These are phyloP conservation scores for Avicennia marina DNA, from an alignment of 257 asterid species.

Conservation along the genomic window DNA sequence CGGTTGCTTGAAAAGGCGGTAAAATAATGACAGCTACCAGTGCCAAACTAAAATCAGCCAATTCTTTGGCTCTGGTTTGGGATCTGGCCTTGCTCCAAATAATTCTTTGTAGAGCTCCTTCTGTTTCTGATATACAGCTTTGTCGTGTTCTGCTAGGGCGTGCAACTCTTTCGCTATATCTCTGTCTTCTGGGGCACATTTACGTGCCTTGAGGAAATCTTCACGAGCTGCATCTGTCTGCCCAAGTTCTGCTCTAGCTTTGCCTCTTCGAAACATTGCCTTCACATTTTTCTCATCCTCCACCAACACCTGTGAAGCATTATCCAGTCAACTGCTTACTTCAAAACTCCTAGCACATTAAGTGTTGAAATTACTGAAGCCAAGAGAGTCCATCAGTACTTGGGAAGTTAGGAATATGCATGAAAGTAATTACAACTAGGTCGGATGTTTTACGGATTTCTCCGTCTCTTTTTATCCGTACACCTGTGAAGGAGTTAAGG, in stretches of 20 bases:
- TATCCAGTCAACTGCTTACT: too few species aligned
- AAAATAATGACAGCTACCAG: conserved; percentile 63
- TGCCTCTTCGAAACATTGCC: conserved; percentile 87
- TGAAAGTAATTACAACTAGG: too few species aligned
- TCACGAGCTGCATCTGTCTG: conserved; percentile 94
- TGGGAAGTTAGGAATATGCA: too few species aligned
- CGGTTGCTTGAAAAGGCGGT: conserved; percentile 46
- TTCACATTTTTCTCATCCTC: conserved; percentile 88
- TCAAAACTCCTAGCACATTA: conserved; percentile 9
- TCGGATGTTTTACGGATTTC: too few species aligned
- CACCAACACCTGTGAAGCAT: conserved; percentile 51
- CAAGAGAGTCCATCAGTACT: too few species aligned
- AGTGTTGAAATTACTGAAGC: too few species aligned
- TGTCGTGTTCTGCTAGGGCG: conserved; percentile 75
- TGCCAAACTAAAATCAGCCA: conserved; percentile 59
- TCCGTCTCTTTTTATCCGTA: too few species aligned
- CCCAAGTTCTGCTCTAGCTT: conserved; percentile 93
- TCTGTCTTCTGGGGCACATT: conserved; percentile 78
- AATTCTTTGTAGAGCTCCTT: conserved; percentile 92
- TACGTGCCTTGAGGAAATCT: conserved; percentile 80
- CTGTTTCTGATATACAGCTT: conserved; percentile 82
- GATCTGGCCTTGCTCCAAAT: conserved; percentile 64
- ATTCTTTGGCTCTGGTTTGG: conserved; percentile 45
- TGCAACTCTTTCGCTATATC: conserved; percentile 67
- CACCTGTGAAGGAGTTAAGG: too few species aligned